Evolutionary conservation across 164 flowering plant species (phyloP), one percentile per base, ranked within the genome.

Genomic region (Kingdonia uniflora): DNA sequence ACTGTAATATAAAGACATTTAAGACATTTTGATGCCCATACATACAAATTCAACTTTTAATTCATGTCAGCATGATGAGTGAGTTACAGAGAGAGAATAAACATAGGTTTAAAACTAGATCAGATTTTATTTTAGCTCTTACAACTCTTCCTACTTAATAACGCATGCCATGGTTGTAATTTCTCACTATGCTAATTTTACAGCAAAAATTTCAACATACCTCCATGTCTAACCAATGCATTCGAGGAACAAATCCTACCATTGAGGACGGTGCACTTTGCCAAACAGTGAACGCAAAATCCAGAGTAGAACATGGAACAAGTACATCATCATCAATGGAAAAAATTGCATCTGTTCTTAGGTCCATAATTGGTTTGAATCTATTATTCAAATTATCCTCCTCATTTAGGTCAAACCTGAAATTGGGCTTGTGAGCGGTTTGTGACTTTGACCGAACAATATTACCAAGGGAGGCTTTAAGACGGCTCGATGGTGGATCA

Each of bases 271-370:
- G 68, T 53, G 80, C 74, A 65, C 64, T 68, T 62, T 76, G 69
- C 84, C 84, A 79, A 11, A 70, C 73, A 2, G 68, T 45, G 59
- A 76, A 79, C 44, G 84, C 79, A 68, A 74, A 72, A 55, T 76
- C 74, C 47, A 79, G 54, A 24, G 73, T 66, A 23, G 44, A 16
- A 60, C 84, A 79, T 1, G 74, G 76, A 53, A 79, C 76, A 58
- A 74, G 59, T 13, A 79, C 79, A 61, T 74, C 79, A 68, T 79
- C 84, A 63, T 76, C 80, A 38, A 79, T 65, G 1, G 84, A 79
- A 67, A 79, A 79, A 24, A 79, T 65, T 25, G 80, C 84, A 61
- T 76, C 77, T n/a, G 79, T 76, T 48, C 65, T 68, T 19, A 72
- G 68, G 54, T 72, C 76, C 54, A 42, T 35, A 42, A 76, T 67